Percentiles rank a stretch among this genome's conserved stretches.
Conservation (phyloP, 2,329 filamentous ascomycete species). For the Myrmaecium sp. region DNA sequence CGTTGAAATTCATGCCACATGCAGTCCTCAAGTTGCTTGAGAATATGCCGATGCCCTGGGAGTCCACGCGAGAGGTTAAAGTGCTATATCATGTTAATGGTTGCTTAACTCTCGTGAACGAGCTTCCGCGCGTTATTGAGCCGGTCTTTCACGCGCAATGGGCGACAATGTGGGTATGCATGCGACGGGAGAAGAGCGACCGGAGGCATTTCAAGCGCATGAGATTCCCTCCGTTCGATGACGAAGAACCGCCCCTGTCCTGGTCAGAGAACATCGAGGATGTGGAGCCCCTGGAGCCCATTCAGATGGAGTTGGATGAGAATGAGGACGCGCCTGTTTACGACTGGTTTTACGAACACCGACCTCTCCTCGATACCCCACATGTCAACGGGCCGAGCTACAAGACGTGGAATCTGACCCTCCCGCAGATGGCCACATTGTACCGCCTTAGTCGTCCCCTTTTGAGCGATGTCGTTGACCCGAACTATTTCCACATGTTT, state of each 20-base stretch:
- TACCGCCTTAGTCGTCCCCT: slow-evolving; percentile 84
- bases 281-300: slow-evolving; percentile 90
- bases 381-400: slow-evolving; percentile 97
- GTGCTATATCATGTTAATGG: slow-evolving; percentile 97
- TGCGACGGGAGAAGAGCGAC: slow-evolving; percentile 96
- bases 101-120: slow-evolving; percentile 90
- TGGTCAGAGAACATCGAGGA: slow-evolving; percentile 99
- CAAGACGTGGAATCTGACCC: slow-evolving; percentile 80
- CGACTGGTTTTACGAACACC: slow-evolving; percentile 96
- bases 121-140: slow-evolving; percentile 90
- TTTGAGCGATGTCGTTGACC: slow-evolving; percentile 79
- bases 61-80: slow-evolving; percentile 89
- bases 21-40: slow-evolving; percentile 92
- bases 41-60: slow-evolving; percentile 99
- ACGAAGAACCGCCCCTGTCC: slow-evolving; percentile 90
- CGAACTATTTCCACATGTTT: slow-evolving; percentile 97
- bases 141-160: slow-evolving; percentile 96
- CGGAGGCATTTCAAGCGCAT: slow-evolving; percentile 93
- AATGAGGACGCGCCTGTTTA: slow-evolving; percentile 79
- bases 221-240: slow-evolving; percentile 96
- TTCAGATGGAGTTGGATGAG: slow-evolving; percentile 96
- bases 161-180: slow-evolving; percentile 98
- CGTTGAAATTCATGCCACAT: slow-evolving; percentile 98
- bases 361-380: slow-evolving; percentile 73
- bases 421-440: slow-evolving; percentile 91